A percentile compares a stretch with the other conserved stretches of the same genome.
These are phyloP conservation scores for Conidiobolus incongruus DNA, from an alignment of 371 early-diverging fungal genomes.

Conservation along the genomic window DNA sequence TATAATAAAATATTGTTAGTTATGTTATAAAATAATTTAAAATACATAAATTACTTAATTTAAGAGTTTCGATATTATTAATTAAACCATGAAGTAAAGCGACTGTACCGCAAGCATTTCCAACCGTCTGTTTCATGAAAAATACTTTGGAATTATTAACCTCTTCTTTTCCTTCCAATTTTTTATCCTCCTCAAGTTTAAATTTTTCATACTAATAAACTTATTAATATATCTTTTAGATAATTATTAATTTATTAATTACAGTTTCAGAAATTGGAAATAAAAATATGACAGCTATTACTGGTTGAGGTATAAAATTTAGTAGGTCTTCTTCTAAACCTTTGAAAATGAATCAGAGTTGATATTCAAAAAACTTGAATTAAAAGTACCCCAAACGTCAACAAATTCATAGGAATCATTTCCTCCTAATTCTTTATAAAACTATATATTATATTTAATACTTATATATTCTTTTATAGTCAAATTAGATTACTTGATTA, in stretches of 20 bases:
- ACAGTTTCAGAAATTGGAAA: slow-evolving; percentile 27
- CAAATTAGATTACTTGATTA: too few relatives aligned
- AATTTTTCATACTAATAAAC: slow-evolving; percentile 21
- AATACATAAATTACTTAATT: slow-evolving; percentile 4
- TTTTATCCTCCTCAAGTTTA: slow-evolving; percentile 23
- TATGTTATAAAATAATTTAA: too few relatives aligned
- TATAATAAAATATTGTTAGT: too few relatives aligned
- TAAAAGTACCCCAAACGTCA: slow-evolving; percentile 7
- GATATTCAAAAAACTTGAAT: neutral
- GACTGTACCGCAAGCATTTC: slow-evolving; percentile 81
- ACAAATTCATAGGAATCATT: slow-evolving; percentile 4
- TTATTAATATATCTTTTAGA: too few relatives aligned
- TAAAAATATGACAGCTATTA: slow-evolving; percentile 58
- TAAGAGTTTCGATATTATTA: slow-evolving; percentile 16
- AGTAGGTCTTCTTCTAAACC: slow-evolving; percentile 69
- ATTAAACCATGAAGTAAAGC: slow-evolving; percentile 50
- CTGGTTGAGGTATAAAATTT: slow-evolving; percentile 54
- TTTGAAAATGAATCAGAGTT: too few relatives aligned
- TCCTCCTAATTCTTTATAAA: slow-evolving; percentile 5
- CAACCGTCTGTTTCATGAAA: slow-evolving; percentile 69
- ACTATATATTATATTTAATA: neutral
- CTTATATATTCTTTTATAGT: too few relatives aligned
- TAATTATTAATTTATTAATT: too few relatives aligned
- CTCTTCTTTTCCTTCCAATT: slow-evolving; percentile 21
- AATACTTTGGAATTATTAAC: slow-evolving; percentile 30